phyloP scores from a whole-genome alignment of 495 filamentous ascomycete species.

The Aspergillus cristatus region DNA sequence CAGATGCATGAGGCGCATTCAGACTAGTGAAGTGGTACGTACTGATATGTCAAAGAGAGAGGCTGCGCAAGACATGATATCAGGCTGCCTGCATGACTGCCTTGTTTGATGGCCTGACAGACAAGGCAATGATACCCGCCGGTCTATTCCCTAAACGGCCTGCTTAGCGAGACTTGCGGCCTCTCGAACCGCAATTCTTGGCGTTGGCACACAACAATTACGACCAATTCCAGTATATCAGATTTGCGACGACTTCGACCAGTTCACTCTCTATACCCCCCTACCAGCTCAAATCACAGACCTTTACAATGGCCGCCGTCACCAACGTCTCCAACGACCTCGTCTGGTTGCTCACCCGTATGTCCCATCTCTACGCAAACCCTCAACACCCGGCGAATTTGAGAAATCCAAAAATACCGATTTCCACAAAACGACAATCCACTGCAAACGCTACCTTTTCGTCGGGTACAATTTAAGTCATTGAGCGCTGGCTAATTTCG shows the following conservation, averaged over 20 bases:
- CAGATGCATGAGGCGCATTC: constrained; percentile 1
- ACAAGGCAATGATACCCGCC: constrained; percentile 8
- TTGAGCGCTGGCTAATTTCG: constrained; percentile 12
- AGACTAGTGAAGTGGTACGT: not conserved
- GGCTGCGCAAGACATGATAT: no score
- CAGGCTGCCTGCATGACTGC: not conserved
- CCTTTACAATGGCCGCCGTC: constrained; percentile 35
- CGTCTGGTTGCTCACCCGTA: constrained; percentile 86
- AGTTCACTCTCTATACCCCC: constrained; percentile 14
- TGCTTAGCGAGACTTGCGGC: constrained; percentile 32
- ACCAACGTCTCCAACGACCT: constrained; percentile 73
- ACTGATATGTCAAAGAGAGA: no score
- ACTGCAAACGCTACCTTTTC: not conserved
- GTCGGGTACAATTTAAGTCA: not conserved
- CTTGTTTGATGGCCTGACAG: constrained; percentile 3
- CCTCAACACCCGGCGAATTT: not conserved
- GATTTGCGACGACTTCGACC: constrained; percentile 20
- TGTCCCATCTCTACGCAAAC: constrained; percentile 25
- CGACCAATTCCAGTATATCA: constrained; percentile 7
- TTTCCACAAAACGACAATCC: not conserved
- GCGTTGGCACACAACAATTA: constrained; percentile 25
- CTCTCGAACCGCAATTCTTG: constrained; percentile 12
- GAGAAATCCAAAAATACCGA: not conserved
- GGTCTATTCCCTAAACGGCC: constrained; percentile 31
- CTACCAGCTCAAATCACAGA: constrained; percentile 9